phyloP scores from a whole-genome alignment of 2,329 filamentous ascomycete genomes.

The Fusarium sp. region DNA sequence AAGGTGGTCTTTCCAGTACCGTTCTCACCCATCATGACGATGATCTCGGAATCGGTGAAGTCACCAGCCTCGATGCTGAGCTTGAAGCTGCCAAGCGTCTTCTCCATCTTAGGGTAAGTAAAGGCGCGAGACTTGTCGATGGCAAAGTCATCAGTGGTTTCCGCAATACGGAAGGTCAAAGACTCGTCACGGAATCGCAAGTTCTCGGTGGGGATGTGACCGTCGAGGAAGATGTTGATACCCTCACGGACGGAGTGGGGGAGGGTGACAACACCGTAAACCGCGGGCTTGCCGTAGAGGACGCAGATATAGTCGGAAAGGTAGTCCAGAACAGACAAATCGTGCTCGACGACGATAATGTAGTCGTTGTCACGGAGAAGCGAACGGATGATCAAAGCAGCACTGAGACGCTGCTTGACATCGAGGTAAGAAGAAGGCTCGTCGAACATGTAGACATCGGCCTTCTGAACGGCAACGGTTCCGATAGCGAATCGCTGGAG shows the following conservation, averaged over 20 bases:
- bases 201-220: slow-evolving; percentile 98
- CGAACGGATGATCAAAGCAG: slow-evolving; percentile 91
- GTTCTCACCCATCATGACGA: slow-evolving; percentile 99
- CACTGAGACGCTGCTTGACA: slow-evolving; percentile 97
- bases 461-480: slow-evolving; percentile 93
- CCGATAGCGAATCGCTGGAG: slow-evolving; percentile 98
- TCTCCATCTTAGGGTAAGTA: slow-evolving; percentile 89
- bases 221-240: slow-evolving; percentile 99
- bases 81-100: slow-evolving; percentile 90
- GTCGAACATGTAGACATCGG: slow-evolving; percentile 99
- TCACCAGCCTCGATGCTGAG: slow-evolving; percentile 83
- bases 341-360: slow-evolving; percentile 99
- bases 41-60: slow-evolving; percentile 98
- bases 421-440: slow-evolving; percentile 99
- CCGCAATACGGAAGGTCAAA: slow-evolving; percentile 92
- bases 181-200: slow-evolving; percentile 98
- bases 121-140: slow-evolving; percentile 88
- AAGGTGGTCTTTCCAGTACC: slow-evolving; percentile 99
- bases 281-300: slow-evolving; percentile 92
- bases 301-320: slow-evolving; percentile 99
- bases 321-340: slow-evolving; percentile 97
- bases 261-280: slow-evolving; percentile 97
- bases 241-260: slow-evolving; percentile 97
- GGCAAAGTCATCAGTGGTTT: slow-evolving; percentile 89
- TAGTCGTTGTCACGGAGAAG: slow-evolving; percentile 91